Evolutionary conservation across 2,329 filamentous ascomycete genomes (phyloP).

Genomic region (Aureobasidium namibiae): DNA sequence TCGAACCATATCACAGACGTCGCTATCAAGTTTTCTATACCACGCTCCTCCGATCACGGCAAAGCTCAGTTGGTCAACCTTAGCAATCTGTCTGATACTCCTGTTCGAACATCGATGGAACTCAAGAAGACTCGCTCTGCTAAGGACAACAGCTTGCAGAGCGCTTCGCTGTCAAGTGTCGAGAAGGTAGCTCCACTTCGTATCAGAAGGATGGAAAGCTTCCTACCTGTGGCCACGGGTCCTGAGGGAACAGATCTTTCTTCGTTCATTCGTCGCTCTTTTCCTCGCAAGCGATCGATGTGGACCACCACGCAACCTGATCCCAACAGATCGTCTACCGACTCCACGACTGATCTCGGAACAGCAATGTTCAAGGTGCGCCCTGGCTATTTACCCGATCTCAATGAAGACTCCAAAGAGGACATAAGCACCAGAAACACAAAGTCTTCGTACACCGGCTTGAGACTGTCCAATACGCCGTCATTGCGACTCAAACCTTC

Average conservation of each 20-base stretch:
- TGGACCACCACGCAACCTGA: constrained; percentile 10
- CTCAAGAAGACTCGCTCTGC: constrained; percentile 15
- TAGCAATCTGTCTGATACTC: constrained; percentile 7
- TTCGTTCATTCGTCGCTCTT: constrained; percentile 17
- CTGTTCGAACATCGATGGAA: background rate
- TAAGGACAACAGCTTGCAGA: constrained; percentile 15
- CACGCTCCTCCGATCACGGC: constrained; percentile 27
- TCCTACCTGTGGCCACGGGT: background rate
- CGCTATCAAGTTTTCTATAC: constrained; percentile 30
- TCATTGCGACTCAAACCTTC: constrained; percentile 3
- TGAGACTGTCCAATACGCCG: constrained; percentile 17
- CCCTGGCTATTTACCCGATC: constrained; percentile 30
- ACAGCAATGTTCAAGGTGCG: constrained; percentile 18
- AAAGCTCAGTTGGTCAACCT: constrained; percentile 28
- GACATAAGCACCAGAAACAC: constrained; percentile 32
- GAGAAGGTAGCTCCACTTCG: constrained; percentile 28
- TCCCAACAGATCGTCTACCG: constrained; percentile 11
- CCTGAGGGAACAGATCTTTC: constrained; percentile 14
- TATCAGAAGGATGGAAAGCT: constrained; percentile 22
- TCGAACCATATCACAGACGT: constrained; percentile 29
- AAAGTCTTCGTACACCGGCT: constrained; percentile 2
- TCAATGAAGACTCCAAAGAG: constrained; percentile 42
- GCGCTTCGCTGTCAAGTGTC: constrained; percentile 11
- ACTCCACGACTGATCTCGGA: constrained; percentile 22
- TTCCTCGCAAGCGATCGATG: constrained; percentile 16